Evolutionary conservation across 768 basidiomycete genomes (phyloP), one percentile per base, ranked within the genome.

Genomic region (Podaxis pistillaris): DNA sequence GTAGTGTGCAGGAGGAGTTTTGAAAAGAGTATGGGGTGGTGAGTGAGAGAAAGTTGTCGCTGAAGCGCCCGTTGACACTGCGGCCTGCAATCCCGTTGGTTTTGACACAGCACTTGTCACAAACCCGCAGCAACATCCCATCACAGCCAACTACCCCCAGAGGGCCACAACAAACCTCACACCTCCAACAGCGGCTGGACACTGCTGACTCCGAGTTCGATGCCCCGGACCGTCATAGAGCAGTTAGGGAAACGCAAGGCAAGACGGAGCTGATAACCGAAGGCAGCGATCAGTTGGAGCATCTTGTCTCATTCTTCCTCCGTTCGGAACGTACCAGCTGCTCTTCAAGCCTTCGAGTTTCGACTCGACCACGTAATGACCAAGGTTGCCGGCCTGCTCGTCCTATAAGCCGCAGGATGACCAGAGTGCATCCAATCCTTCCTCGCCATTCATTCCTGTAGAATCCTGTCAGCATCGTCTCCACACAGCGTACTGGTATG

Each of bases 51-150:
- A 47, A 24, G 24, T 46, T 47, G 47, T 33, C 26, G 28, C 26
- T 65, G 67, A 65, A 67, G 67, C 63, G 67, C 67, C 65, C 57
- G 28, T 55, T 55, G 37, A 56, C 57, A 63, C 66, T 66, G 67
- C 57, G 54, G 38, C 4, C 24, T 40, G 56, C 24, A 44, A 19
- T 17, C 56, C 26, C 22, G 41, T 57, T 57, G 56, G 36, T 11
- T 24, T 26, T 24, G 15, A 38, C 57, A 58, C 57, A 47, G 44
- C 56, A 57, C 56, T 13, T 57, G 56, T 52, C 54, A 53, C 47
- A 24, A n/a, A 49, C 12, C 40, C 40, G 17, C 33, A 33, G 33
- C 33, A 33, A 33, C 33, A 33, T 33, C 30, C 30, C 33, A 33
- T 9, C 33, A 33, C 33, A 33, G 33, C 33, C 8, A 33, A 33